phyloP scores from a whole-genome alignment of 345 rosid species.

The Corymbia maculata region DNA sequence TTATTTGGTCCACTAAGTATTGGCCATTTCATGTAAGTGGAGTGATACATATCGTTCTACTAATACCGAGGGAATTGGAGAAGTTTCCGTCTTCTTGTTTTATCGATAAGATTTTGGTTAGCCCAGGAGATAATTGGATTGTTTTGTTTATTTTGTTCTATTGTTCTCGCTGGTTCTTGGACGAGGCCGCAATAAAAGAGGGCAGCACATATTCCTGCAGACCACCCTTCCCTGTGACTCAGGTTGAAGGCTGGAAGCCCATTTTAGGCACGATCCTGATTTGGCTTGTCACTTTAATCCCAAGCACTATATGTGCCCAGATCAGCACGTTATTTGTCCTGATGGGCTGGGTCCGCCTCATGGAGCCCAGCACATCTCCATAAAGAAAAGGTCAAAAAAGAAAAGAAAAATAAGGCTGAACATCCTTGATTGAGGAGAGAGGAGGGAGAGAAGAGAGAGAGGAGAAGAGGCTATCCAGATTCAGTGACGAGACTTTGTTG shows the following conservation, averaged over 20 bases:
- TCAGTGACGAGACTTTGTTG: not conserved
- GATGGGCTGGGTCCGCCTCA: slow-evolving; percentile 21
- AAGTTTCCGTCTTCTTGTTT: not conserved
- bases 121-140: not conserved
- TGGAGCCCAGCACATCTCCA: slow-evolving; percentile 83
- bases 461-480: not conserved
- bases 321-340: slow-evolving; percentile 69
- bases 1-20: not conserved
- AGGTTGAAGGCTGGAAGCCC: slow-evolving; percentile 71
- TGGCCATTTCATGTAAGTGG: not conserved
- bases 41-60: not conserved
- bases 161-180: slow-evolving; percentile 45
- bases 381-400: not conserved
- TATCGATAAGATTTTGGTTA: not conserved
- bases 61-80: not conserved
- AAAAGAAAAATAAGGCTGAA: slow-evolving; percentile 76
- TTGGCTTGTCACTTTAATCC: slow-evolving; percentile 70
- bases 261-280: slow-evolving; percentile 51
- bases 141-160: not conserved
- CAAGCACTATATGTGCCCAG: slow-evolving; percentile 83
- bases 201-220: slow-evolving; percentile 1
- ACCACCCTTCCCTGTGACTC: slow-evolving; percentile 58
- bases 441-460: not conserved
- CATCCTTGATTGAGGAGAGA: slow-evolving; percentile 6
- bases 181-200: slow-evolving; percentile 68